phyloP scores from a whole-genome alignment of 352 stramenopile genomes.

The Globisporangium mamillatum region DNA sequence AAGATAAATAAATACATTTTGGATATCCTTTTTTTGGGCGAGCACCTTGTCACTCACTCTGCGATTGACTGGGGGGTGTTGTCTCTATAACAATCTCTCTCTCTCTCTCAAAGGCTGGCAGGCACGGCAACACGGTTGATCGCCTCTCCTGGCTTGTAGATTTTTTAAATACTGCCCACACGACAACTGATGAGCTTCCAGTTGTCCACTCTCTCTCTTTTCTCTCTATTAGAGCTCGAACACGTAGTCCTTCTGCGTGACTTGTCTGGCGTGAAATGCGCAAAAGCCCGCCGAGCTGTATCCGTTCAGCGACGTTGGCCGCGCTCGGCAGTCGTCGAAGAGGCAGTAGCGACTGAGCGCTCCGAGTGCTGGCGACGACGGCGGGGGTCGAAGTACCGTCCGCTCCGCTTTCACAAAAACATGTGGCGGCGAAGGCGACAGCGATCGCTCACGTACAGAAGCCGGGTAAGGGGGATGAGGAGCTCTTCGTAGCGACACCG shows the following conservation, averaged over 20 bases:
- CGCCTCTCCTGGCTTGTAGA: too few species aligned
- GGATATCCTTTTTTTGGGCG: too few species aligned
- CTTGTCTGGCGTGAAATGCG: constrained; percentile 1
- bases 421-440: background rate
- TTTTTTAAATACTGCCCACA: too few species aligned
- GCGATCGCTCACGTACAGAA: background rate
- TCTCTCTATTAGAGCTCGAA: constrained; percentile 4
- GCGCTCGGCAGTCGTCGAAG: constrained; percentile 1
- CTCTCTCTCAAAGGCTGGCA: too few species aligned
- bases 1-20: too few species aligned
- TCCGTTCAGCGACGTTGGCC: background rate
- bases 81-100: too few species aligned
- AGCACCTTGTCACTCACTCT: too few species aligned
- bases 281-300: constrained; percentile 1
- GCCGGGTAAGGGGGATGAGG: background rate
- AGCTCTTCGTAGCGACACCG: background rate
- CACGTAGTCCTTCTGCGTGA: constrained; percentile 2
- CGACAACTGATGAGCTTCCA: background rate
- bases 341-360: constrained; percentile 24
- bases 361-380: background rate
- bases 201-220: background rate
- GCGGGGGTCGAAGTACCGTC: background rate
- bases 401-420: background rate
- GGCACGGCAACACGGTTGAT: too few species aligned
- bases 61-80: too few species aligned